Conservation (phyloP, 179 eudicot genomes). For the Pouteria campechiana region DNA sequence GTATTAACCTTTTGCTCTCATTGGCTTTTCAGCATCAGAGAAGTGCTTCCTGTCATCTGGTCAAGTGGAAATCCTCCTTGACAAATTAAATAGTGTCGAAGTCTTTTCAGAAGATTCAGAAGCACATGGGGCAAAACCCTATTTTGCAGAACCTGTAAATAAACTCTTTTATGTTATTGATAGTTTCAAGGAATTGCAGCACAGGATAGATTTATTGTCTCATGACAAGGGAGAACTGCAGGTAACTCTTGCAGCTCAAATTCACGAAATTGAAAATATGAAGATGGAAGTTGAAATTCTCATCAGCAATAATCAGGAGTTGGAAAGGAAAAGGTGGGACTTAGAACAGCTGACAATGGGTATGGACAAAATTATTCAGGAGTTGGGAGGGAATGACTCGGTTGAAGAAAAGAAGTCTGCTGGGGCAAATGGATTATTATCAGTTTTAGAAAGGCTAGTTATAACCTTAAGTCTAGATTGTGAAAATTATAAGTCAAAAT, state of each 20-base stretch:
- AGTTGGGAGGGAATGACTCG: conserved; percentile 42
- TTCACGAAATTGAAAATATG: conserved; percentile 45
- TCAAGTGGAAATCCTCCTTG: conserved; percentile 38
- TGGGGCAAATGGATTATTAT: conserved; percentile 29
- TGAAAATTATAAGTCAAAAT: conserved; percentile 53
- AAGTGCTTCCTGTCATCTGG: conserved; percentile 38
- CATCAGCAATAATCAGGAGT: conserved; percentile 21
- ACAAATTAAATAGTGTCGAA: conserved; percentile 42
- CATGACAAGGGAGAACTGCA: conserved; percentile 54
- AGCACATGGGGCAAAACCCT: conserved; percentile 21
- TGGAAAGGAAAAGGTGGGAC: conserved; percentile 32
- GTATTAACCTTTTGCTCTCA: conserved; percentile 4
- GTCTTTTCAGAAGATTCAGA: conserved; percentile 26
- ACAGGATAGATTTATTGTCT: conserved; percentile 33
- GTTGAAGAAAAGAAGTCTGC: conserved; percentile 26
- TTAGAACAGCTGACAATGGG: conserved; percentile 42
- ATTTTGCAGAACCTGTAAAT: conserved; percentile 33
- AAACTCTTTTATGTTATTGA: conserved; percentile 62
- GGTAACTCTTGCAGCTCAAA: conserved; percentile 36
- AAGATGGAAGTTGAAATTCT: conserved; percentile 36
- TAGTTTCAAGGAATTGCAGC: conserved; percentile 28
- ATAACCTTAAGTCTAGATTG: conserved; percentile 32
- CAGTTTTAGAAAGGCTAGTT: conserved; percentile 55
- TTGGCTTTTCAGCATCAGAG: conserved; percentile 41
- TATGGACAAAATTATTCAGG: conserved; percentile 38